A percentile compares a stretch with the other conserved stretches of the same genome.
Evolutionary conservation across 768 basidiomycete species (phyloP).

Genomic region (Mycena rebaudengoi): DNA sequence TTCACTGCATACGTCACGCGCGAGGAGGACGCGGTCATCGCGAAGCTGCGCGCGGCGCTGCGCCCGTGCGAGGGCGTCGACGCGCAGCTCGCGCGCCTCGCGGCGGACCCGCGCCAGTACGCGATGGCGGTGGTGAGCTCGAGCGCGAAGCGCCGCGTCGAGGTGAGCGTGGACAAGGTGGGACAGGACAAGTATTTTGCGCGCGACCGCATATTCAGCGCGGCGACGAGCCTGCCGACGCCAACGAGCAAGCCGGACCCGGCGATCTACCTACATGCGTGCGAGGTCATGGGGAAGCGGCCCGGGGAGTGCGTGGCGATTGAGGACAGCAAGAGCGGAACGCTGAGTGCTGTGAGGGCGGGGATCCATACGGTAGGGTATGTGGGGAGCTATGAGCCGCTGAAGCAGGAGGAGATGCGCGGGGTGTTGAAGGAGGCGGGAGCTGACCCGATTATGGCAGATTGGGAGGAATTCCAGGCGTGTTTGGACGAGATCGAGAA

Average conservation of each 20-base stretch:
- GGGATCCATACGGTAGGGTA: slow-evolving; percentile 31
- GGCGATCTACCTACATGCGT: slow-evolving; percentile 35
- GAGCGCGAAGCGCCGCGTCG: slow-evolving; percentile 30
- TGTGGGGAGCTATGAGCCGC: slow-evolving; percentile 31
- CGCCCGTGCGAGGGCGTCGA: slow-evolving; percentile 36
- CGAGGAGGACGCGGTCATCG: slow-evolving; percentile 61
- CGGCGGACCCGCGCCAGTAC: slow-evolving; percentile 13
- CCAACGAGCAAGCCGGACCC: slow-evolving; percentile 37
- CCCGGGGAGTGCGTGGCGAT: slow-evolving; percentile 31
- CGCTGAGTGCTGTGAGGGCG: slow-evolving; percentile 29
- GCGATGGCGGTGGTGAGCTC: slow-evolving; percentile 33
- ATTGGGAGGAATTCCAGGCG: slow-evolving; percentile 30
- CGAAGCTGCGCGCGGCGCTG: slow-evolving; percentile 59
- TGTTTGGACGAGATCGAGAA: slow-evolving; percentile 26
- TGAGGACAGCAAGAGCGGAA: slow-evolving; percentile 35
- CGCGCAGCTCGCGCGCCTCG: slow-evolving; percentile 19
- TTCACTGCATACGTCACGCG: slow-evolving; percentile 31
- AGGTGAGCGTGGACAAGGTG: slow-evolving; percentile 33
- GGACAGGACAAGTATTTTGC: slow-evolving; percentile 30
- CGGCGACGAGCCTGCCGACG: slow-evolving; percentile 32
- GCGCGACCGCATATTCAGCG: slow-evolving; percentile 28
- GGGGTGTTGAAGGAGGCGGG: slow-evolving; percentile 26
- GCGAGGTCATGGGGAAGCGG: slow-evolving; percentile 27
- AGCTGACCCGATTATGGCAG: slow-evolving; percentile 28
- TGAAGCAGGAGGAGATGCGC: slow-evolving; percentile 31